Evolutionary conservation across 169 alveolate genomes (phyloP).

Genomic region (Cryptosporidium canis): DNA sequence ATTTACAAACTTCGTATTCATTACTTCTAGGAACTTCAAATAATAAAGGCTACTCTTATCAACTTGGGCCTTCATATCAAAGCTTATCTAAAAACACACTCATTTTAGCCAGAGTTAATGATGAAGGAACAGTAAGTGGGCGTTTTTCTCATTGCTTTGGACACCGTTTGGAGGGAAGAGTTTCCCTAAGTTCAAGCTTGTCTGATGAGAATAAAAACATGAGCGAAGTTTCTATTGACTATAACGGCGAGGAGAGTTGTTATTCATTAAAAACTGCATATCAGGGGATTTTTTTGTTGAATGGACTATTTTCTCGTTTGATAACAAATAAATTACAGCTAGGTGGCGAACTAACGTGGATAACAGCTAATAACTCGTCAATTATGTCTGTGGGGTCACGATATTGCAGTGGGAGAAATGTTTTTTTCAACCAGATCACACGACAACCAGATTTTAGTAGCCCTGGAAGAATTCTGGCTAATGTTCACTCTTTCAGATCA

Average conservation of each 20-base stretch:
- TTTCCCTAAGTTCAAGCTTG: constrained; percentile 83
- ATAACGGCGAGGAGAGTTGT: constrained; percentile 82
- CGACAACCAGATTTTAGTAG: constrained; percentile 88
- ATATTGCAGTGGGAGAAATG: constrained; percentile 82
- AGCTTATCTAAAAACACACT: constrained; percentile 83
- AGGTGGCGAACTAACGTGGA: constrained; percentile 90
- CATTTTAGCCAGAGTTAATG: constrained; percentile 83
- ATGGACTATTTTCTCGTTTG: constrained; percentile 87
- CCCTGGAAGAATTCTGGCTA: constrained; percentile 80
- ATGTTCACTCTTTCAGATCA: constrained; percentile 79
- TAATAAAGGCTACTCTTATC: constrained; percentile 87
- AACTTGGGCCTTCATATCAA: constrained; percentile 89
- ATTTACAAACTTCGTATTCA: constrained; percentile 86
- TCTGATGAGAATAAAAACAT: constrained; percentile 84
- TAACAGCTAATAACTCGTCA: constrained; percentile 88
- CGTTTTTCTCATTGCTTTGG: constrained; percentile 77
- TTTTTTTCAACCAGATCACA: constrained; percentile 76
- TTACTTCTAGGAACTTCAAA: constrained; percentile 86
- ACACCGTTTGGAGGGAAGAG: constrained; percentile 80
- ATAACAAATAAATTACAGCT: constrained; percentile 83
- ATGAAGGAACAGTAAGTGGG: constrained; percentile 86
- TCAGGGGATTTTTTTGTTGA: constrained; percentile 89
- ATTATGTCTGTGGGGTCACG: constrained; percentile 88
- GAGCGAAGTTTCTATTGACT: constrained; percentile 87
- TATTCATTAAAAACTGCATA: constrained; percentile 85